A percentile compares a stretch with the other conserved stretches of the same genome.
These are phyloP conservation scores for Cordyceps pruinosa DNA, from an alignment of 2,329 filamentous ascomycete species.

Conservation along the genomic window DNA sequence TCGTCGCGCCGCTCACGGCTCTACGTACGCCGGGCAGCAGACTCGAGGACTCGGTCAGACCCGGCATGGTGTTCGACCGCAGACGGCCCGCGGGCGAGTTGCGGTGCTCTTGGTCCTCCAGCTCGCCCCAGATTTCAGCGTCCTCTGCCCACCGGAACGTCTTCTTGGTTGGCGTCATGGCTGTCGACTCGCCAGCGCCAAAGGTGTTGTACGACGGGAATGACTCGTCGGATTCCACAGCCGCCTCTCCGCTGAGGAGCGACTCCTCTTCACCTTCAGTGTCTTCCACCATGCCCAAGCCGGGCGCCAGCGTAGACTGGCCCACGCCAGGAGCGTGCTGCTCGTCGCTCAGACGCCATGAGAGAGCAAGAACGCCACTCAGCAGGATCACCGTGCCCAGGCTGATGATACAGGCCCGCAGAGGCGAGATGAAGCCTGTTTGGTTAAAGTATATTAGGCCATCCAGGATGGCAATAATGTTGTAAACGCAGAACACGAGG, in stretches of 20 bases:
- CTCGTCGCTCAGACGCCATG: constrained; percentile 84
- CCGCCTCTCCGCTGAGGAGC: constrained; percentile 42
- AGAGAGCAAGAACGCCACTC: constrained; percentile 80
- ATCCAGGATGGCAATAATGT: constrained; percentile 96
- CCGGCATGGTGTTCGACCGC: constrained; percentile 44
- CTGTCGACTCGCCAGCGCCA: constrained; percentile 31
- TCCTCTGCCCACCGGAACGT: constrained; percentile 57
- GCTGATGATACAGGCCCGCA: constrained; percentile 75
- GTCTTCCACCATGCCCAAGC: constrained; percentile 72
- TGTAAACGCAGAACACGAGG: constrained; percentile 97
- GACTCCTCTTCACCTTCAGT: constrained; percentile 55
- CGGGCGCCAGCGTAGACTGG: constrained; percentile 69
- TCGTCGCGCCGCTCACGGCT: constrained; percentile 23
- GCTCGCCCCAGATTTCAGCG: constrained; percentile 80
- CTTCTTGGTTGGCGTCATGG: constrained; percentile 35
- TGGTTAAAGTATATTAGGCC: constrained; percentile 96
- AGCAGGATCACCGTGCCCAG: constrained; percentile 82
- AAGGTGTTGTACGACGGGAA: constrained; percentile 42
- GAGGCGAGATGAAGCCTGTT: constrained; percentile 65
- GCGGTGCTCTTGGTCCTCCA: constrained; percentile 62
- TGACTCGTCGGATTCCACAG: constrained; percentile 35
- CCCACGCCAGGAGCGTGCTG: constrained; percentile 54
- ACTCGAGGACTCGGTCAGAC: constrained; percentile 32
- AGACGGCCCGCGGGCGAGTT: constrained; percentile 33
- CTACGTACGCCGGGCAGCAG: constrained; percentile 30